Percentiles rank a stretch among this genome's conserved stretches.
Evolutionary conservation across 441 rosid species (phyloP).

Genomic region (Dalechampia spathulata): DNA sequence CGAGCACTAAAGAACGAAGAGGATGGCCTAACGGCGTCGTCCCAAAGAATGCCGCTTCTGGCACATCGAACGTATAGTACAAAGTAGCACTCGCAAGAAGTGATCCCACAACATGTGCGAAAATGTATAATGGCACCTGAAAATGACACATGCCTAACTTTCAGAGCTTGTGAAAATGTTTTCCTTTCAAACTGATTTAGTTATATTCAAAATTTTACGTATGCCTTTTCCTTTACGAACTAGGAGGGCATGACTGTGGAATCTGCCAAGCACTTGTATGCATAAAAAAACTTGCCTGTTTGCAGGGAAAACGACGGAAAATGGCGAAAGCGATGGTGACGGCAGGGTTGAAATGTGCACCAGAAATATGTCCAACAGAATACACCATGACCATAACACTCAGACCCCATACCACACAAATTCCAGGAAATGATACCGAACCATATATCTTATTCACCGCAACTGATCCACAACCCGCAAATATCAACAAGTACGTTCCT

Average conservation of each 20-base stretch:
- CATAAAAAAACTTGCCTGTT: constrained; percentile 31
- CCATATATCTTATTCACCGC: constrained; percentile 56
- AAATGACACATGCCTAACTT: not conserved
- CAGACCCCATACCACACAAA: constrained; percentile 73
- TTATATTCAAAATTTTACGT: too few relatives aligned
- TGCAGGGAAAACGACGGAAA: constrained; percentile 36
- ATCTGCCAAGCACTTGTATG: too few relatives aligned
- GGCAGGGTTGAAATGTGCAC: constrained; percentile 81
- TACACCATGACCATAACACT: constrained; percentile 79
- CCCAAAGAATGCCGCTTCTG: constrained; percentile 37
- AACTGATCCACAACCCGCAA: constrained; percentile 64
- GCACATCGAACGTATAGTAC: not conserved
- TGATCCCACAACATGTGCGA: not conserved
- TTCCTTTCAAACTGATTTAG: too few relatives aligned
- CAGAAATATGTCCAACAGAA: constrained; percentile 65
- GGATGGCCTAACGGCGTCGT: constrained; percentile 51
- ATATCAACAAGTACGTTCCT: constrained; percentile 65
- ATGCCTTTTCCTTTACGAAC: too few relatives aligned
- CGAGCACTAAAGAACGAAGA: constrained; percentile 39
- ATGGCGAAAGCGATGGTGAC: constrained; percentile 56
- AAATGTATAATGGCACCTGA: not conserved
- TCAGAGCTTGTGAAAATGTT: not conserved
- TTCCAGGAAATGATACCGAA: constrained; percentile 56
- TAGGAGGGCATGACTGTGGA: too few relatives aligned
- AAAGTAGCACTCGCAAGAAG: not conserved